Evolutionary conservation across 306 rosid genomes (phyloP).

Genomic region (Prunus dulcis): DNA sequence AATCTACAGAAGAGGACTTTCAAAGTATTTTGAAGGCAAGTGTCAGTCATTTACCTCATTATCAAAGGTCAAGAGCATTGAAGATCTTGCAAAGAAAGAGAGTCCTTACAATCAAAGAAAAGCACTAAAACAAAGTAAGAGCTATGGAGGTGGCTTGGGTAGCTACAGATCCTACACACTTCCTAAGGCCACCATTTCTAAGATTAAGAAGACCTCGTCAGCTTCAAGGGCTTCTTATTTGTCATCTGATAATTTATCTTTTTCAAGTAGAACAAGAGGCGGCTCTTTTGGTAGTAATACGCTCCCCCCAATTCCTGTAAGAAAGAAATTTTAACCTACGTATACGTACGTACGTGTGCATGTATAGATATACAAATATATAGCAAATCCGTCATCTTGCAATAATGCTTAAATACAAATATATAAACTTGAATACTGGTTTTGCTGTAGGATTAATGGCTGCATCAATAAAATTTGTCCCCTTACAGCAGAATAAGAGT

Average conservation of each 20-base stretch:
- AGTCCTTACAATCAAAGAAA: slow-evolving; percentile 26
- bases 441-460: too few relatives aligned
- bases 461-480: too few relatives aligned
- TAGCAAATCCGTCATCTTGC: background rate
- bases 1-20: slow-evolving; percentile 51
- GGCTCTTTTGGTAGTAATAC: slow-evolving; percentile 16
- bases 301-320: slow-evolving; percentile 26
- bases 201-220: slow-evolving; percentile 32
- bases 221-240: slow-evolving; percentile 6
- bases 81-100: slow-evolving; percentile 52
- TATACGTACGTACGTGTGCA: background rate
- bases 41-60: slow-evolving; percentile 51
- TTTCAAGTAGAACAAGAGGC: slow-evolving; percentile 19
- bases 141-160: slow-evolving; percentile 46
- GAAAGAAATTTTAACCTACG: slow-evolving; percentile 7
- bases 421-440: too few relatives aligned
- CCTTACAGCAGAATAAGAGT: too few relatives aligned
- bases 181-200: slow-evolving; percentile 37
- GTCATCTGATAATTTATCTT: background rate
- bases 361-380: background rate
- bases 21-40: slow-evolving; percentile 51
- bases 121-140: slow-evolving; percentile 40
- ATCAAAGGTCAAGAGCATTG: slow-evolving; percentile 37
- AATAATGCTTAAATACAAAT: background rate
- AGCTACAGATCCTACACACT: slow-evolving; percentile 30